Evolutionary conservation across 768 basidiomycete genomes (phyloP).

Genomic region (Naganishia friedmannii): DNA sequence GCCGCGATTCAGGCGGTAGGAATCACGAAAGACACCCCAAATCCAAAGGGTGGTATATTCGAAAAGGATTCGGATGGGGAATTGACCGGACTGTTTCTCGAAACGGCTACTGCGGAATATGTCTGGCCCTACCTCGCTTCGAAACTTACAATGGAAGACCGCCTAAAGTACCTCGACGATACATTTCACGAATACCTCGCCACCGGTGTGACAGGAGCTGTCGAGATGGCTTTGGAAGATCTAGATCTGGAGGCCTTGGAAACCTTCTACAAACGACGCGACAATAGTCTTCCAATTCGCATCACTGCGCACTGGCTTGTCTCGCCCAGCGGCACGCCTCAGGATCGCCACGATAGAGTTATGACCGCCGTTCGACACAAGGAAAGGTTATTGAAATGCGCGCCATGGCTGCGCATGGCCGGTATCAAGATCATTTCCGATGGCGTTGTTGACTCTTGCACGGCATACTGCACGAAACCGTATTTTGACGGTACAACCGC

Average conservation of each 20-base stretch:
- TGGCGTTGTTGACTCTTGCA: slow-evolving; percentile 36
- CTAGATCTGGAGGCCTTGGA: slow-evolving; percentile 34
- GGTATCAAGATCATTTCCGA: slow-evolving; percentile 40
- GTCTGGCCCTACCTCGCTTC: slow-evolving; percentile 37
- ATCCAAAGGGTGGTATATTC: slow-evolving; percentile 35
- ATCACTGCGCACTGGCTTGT: slow-evolving; percentile 32
- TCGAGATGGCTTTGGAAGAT: slow-evolving; percentile 33
- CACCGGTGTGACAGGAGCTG: slow-evolving; percentile 33
- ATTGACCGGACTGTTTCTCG: slow-evolving; percentile 35
- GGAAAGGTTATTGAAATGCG: not conserved
- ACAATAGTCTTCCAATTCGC: slow-evolving; percentile 29
- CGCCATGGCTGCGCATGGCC: slow-evolving; percentile 29
- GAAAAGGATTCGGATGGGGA: slow-evolving; percentile 33
- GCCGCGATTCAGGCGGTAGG: slow-evolving; percentile 33
- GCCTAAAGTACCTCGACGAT: slow-evolving; percentile 21
- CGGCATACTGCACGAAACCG: slow-evolving; percentile 33
- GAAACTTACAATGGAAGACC: slow-evolving; percentile 16
- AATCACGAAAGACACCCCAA: slow-evolving; percentile 20
- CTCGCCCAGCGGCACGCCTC: slow-evolving; percentile 17
- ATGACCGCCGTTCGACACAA: slow-evolving; percentile 27
- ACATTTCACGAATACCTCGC: slow-evolving; percentile 30
- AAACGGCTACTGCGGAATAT: slow-evolving; percentile 33
- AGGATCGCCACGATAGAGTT: slow-evolving; percentile 27
- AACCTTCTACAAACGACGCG: slow-evolving; percentile 14
- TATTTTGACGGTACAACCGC: slow-evolving; percentile 30